Conservation (phyloP, 805 yeast genomes). For the Candida golubevii region DNA sequence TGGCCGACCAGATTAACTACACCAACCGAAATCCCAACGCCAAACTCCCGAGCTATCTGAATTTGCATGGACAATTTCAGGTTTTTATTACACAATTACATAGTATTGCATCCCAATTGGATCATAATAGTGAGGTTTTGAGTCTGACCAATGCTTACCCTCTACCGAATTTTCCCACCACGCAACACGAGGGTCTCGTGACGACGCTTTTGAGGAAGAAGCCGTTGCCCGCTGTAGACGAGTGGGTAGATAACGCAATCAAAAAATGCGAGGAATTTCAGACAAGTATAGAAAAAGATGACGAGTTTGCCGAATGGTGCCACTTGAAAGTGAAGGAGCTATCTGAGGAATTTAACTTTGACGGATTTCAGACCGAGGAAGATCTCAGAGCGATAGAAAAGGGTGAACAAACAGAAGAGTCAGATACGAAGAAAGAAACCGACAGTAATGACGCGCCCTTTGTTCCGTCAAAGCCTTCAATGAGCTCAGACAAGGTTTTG, state of each 20-base stretch:
- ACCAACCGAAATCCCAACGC: slow-evolving; percentile 34
- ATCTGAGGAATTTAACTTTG: slow-evolving; percentile 54
- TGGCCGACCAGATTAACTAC: slow-evolving; percentile 34
- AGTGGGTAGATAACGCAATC: slow-evolving; percentile 57
- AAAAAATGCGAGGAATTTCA: slow-evolving; percentile 18
- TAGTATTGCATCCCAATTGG: slow-evolving; percentile 68
- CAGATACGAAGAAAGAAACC: slow-evolving; percentile 15
- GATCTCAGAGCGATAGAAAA: slow-evolving; percentile 36
- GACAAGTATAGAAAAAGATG: slow-evolving; percentile 41
- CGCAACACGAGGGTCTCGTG: slow-evolving; percentile 75
- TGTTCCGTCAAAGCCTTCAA: slow-evolving; percentile 10
- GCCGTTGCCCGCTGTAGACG: slow-evolving; percentile 83
- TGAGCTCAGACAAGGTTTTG: slow-evolving; percentile 33
- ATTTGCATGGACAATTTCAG: slow-evolving; percentile 78
- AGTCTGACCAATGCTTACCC: slow-evolving; percentile 78
- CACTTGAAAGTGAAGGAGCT: slow-evolving; percentile 47
- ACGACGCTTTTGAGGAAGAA: slow-evolving; percentile 86
- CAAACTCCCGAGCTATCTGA: slow-evolving; percentile 48
- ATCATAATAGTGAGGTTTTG: slow-evolving; percentile 54
- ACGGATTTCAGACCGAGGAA: slow-evolving; percentile 53
- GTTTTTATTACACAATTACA: slow-evolving; percentile 78
- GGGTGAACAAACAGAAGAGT: slow-evolving; percentile 22
- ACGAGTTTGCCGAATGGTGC: slow-evolving; percentile 71
- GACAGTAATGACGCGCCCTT: too few species aligned
- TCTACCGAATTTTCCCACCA: slow-evolving; percentile 75